phyloP scores from a whole-genome alignment of 2,329 filamentous ascomycete species.

The Aureobasidium leucospermi region DNA sequence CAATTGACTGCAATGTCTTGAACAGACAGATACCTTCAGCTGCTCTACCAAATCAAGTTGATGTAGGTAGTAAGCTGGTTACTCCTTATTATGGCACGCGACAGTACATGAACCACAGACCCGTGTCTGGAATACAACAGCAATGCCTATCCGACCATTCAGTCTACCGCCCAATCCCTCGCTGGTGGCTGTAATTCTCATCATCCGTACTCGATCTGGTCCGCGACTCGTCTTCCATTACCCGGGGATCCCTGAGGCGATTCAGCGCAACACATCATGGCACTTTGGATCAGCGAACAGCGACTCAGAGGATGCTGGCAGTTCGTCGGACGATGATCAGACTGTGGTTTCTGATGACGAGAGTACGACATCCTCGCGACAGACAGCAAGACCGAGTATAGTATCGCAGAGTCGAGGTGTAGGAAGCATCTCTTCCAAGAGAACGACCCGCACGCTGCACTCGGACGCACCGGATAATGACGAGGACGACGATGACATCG shows the following conservation, averaged over 20 bases:
- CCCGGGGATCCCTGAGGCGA: slow-evolving; percentile 40
- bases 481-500: slow-evolving; percentile 15
- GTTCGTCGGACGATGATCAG: slow-evolving; percentile 7
- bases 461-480: slow-evolving; percentile 18
- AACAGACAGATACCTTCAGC: background rate
- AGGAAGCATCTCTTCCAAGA: background rate
- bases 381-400: slow-evolving; percentile 4
- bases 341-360: background rate
- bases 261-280: slow-evolving; percentile 8
- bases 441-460: slow-evolving; percentile 15
- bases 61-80: background rate
- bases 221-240: slow-evolving; percentile 83
- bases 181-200: slow-evolving; percentile 63
- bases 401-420: slow-evolving; percentile 7
- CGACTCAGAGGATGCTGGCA: slow-evolving; percentile 11
- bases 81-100: background rate
- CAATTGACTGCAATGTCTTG: background rate
- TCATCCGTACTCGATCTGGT: slow-evolving; percentile 69
- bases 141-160: slow-evolving; percentile 15
- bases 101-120: background rate
- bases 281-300: slow-evolving; percentile 10
- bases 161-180: slow-evolving; percentile 45
- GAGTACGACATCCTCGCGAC: background rate
- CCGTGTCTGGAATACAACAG: background rate
- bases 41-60: background rate